These are phyloP conservation scores for Suillus plorans DNA, from an alignment of 768 basidiomycete genomes.

Conservation along the genomic window DNA sequence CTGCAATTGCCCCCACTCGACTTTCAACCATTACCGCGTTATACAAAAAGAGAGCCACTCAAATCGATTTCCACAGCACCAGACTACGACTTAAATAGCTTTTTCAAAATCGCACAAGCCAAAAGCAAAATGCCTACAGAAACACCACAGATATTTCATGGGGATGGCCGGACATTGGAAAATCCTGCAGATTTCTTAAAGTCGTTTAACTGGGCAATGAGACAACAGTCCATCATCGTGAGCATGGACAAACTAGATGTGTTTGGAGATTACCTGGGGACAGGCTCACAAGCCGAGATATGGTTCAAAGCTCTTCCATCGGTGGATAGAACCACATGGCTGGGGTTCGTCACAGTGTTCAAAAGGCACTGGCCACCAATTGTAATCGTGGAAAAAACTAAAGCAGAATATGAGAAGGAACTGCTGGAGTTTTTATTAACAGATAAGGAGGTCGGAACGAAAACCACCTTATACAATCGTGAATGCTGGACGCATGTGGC, in stretches of 20 bases:
- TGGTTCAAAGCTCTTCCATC: no score
- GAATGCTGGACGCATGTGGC: not conserved
- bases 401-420: not conserved
- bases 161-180: not conserved
- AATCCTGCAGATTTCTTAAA: not conserved
- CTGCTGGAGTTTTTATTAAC: no score
- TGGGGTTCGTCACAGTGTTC: not conserved
- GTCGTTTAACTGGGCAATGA: not conserved
- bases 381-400: not conserved
- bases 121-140: not conserved
- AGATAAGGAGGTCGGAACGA: not conserved
- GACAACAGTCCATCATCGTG: not conserved
- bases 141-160: not conserved
- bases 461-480: not conserved
- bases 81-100: no score
- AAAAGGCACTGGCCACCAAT: not conserved
- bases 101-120: not conserved
- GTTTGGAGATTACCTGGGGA: no score
- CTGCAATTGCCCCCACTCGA: not conserved
- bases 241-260: no score
- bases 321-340: not conserved
- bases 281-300: no score
- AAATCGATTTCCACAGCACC: no score
- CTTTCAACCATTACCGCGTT: rapidly evolving
- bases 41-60: no score